Percentiles rank a stretch among this genome's conserved stretches.
phyloP scores from a whole-genome alignment of 805 yeast species.

The Starmera quercuum region DNA sequence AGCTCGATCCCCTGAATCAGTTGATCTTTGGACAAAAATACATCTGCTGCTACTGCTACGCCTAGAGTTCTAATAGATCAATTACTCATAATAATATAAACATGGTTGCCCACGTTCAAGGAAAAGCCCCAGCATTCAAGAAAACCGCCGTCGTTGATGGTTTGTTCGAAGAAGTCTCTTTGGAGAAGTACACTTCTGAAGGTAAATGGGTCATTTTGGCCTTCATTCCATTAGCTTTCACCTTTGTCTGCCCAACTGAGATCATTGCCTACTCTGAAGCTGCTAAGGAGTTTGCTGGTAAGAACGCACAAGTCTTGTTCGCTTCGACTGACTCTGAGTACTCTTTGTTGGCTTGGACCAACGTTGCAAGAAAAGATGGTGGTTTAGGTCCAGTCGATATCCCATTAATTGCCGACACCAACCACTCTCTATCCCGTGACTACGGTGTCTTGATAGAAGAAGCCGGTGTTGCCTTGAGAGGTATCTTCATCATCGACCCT shows the following conservation, averaged over 20 bases:
- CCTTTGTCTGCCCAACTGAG: constrained; percentile 99
- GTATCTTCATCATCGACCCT: constrained; percentile 97
- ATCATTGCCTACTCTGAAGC: constrained; percentile 98
- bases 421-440: constrained; percentile 90
- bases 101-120: constrained; percentile 89
- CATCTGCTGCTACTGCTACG: too few relatives aligned
- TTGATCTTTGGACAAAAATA: not conserved
- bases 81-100: constrained; percentile 6
- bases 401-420: constrained; percentile 94
- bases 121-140: constrained; percentile 94
- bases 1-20: not conserved
- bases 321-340: constrained; percentile 99
- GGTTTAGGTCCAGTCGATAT: constrained; percentile 94
- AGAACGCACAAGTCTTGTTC: constrained; percentile 82
- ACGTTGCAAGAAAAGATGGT: constrained; percentile 93
- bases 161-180: constrained; percentile 86
- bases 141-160: constrained; percentile 98
- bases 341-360: constrained; percentile 97
- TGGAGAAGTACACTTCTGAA: constrained; percentile 73
- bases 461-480: constrained; percentile 96
- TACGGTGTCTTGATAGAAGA: constrained; percentile 97
- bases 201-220: constrained; percentile 98
- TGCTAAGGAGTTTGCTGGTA: constrained; percentile 77
- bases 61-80: not conserved
- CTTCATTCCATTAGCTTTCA: constrained; percentile 98